These are phyloP conservation scores for Misopates orontium DNA, from an alignment of 257 asterid species.

Conservation along the genomic window DNA sequence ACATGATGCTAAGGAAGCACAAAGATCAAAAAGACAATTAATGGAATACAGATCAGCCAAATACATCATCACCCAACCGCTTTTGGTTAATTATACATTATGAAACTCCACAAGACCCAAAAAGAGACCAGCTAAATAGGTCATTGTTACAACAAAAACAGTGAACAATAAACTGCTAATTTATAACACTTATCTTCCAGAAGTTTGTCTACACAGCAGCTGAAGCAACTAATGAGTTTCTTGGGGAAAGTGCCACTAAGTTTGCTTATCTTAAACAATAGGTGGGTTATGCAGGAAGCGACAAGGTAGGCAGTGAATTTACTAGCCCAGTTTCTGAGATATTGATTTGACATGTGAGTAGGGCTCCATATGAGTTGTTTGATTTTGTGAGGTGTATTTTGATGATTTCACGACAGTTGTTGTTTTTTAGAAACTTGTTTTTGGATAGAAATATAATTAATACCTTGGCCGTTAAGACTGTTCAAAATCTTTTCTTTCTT, in stretches of 20 bases:
- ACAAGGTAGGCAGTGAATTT: too few relatives aligned
- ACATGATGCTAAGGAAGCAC: constrained; percentile 20
- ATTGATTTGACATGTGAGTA: too few relatives aligned
- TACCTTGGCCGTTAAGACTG: background rate
- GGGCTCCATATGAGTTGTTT: too few relatives aligned
- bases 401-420: too few relatives aligned
- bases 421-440: too few relatives aligned
- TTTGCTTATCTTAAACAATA: background rate
- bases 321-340: too few relatives aligned
- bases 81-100: background rate
- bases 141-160: constrained; percentile 10
- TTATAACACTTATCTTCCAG: constrained; percentile 1
- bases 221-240: constrained; percentile 19
- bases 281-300: background rate
- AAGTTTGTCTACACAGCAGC: constrained; percentile 15
- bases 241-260: constrained; percentile 17
- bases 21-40: constrained; percentile 21
- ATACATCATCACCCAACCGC: constrained; percentile 11
- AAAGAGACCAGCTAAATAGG: constrained; percentile 5
- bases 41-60: background rate
- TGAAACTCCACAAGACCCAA: constrained; percentile 2
- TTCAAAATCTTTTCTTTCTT: background rate
- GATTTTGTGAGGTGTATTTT: too few relatives aligned
- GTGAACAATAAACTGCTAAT: constrained; percentile 2
- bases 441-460: background rate